phyloP scores from a whole-genome alignment of 1,284 basidiomycete species.

The Cryptococcus hybrid region DNA sequence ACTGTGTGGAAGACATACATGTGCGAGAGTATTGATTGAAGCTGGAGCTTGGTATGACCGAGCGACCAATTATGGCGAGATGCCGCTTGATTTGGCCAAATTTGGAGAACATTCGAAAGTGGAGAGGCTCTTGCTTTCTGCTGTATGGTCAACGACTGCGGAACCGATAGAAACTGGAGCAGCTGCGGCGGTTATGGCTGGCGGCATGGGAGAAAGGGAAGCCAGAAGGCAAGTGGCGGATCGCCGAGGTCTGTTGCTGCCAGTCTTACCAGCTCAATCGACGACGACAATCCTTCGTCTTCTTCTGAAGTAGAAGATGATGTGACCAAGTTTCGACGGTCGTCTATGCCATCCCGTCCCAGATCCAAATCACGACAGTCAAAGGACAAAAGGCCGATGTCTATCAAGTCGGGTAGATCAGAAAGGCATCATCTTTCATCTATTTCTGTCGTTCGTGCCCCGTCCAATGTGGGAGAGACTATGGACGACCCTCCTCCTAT shows the following conservation, averaged over 20 bases:
- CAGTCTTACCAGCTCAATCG: constrained; percentile 30
- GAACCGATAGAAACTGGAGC: background rate
- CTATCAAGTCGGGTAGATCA: background rate
- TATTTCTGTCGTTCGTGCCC: constrained; percentile 6
- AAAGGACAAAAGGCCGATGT: constrained; percentile 14
- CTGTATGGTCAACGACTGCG: constrained; percentile 36
- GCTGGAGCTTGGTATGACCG: constrained; percentile 78
- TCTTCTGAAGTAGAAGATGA: constrained; percentile 31
- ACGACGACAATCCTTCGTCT: constrained; percentile 48
- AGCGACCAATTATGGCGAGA: constrained; percentile 72
- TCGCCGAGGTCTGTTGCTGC: constrained; percentile 16
- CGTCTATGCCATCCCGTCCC: constrained; percentile 9
- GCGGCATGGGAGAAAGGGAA: constrained; percentile 1
- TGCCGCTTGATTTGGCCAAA: constrained; percentile 71
- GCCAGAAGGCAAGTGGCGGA: constrained; percentile 1
- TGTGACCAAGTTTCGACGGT: constrained; percentile 6
- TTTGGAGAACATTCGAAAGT: constrained; percentile 57
- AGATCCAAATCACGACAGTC: constrained; percentile 9
- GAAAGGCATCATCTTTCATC: background rate
- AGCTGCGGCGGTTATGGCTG: background rate
- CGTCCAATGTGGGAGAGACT: background rate
- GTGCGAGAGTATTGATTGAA: constrained; percentile 65
- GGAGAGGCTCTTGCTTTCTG: constrained; percentile 47
- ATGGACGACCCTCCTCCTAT: constrained; percentile 42
- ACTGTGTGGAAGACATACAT: constrained; percentile 63